Conservation (phyloP, 2,329 filamentous ascomycete species). For the Escovopsis sp. region DNA sequence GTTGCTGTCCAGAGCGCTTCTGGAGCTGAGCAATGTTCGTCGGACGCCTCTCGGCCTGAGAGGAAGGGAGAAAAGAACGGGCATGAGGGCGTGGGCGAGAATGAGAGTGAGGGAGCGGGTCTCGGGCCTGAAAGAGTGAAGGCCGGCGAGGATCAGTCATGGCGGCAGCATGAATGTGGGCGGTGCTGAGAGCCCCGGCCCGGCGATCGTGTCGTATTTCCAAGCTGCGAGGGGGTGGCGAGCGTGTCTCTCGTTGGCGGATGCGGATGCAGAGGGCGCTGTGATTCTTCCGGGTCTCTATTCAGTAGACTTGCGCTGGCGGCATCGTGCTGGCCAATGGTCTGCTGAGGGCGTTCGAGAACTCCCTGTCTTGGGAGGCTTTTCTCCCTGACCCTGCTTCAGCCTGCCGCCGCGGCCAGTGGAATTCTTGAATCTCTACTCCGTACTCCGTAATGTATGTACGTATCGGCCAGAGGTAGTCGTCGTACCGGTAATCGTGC, state of each 20-base stretch:
- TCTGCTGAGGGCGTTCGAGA: neutral
- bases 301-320: neutral
- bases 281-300: slow-evolving; percentile 6
- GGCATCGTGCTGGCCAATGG: slow-evolving; percentile 5
- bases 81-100: slow-evolving; percentile 4
- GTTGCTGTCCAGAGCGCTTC: slow-evolving; percentile 1
- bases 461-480: no score
- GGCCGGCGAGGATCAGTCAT: slow-evolving; percentile 23
- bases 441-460: no score
- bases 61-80: neutral
- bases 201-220: slow-evolving; percentile 11
- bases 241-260: slow-evolving; percentile 3
- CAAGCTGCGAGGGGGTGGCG: slow-evolving; percentile 5
- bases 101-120: slow-evolving; percentile 14
- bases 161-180: slow-evolving; percentile 12
- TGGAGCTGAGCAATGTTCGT: no score
- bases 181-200: slow-evolving; percentile 9
- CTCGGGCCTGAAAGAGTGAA: slow-evolving; percentile 24
- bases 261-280: slow-evolving; percentile 6
- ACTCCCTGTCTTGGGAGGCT: no score
- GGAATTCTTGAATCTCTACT: no score
- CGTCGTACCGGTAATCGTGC: no score
- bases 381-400: no score
- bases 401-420: no score
- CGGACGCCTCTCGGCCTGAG: no score